Evolutionary conservation across 1,284 basidiomycete species (phyloP).

Genomic region (Gomphus bonarii): DNA sequence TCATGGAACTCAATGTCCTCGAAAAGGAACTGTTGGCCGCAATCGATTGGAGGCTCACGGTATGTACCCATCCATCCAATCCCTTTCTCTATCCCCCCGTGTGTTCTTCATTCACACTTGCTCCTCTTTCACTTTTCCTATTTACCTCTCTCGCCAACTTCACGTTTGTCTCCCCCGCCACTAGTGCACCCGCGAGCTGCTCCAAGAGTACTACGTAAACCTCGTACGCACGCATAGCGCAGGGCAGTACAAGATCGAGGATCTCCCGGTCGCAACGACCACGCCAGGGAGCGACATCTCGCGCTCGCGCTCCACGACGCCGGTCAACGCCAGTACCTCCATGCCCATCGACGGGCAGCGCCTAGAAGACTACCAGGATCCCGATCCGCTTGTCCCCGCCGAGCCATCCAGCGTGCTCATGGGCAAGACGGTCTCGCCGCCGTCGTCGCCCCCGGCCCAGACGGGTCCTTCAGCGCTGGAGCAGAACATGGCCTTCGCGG

Average conservation of each 20-base stretch:
- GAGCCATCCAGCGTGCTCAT: constrained; percentile 10
- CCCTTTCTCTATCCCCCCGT: too few relatives aligned
- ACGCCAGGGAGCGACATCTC: constrained; percentile 28
- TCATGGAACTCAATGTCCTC: constrained; percentile 82
- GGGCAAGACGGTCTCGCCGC: constrained; percentile 5
- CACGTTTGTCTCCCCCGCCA: not conserved
- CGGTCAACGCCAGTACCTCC: not conserved
- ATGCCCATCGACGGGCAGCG: not conserved
- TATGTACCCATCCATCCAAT: constrained; percentile 40
- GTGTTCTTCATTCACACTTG: too few relatives aligned
- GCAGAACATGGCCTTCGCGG: constrained; percentile 74
- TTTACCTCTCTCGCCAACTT: not conserved
- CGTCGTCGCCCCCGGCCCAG: constrained; percentile 3
- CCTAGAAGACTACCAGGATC: not conserved
- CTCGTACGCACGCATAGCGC: constrained; percentile 67
- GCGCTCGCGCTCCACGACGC: constrained; percentile 39
- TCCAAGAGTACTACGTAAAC: constrained; percentile 79
- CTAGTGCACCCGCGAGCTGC: constrained; percentile 69
- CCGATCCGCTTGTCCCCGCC: constrained; percentile 3
- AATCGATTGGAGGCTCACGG: constrained; percentile 88
- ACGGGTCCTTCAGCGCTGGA: constrained; percentile 29
- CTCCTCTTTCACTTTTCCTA: not conserved
- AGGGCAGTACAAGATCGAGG: constrained; percentile 44
- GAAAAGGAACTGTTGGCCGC: constrained; percentile 85
- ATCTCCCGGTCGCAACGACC: constrained; percentile 27